A percentile compares a stretch with the other conserved stretches of the same genome.
phyloP scores from a whole-genome alignment of 2,329 filamentous ascomycete genomes.

The Aspergillus pseudoterreus region DNA sequence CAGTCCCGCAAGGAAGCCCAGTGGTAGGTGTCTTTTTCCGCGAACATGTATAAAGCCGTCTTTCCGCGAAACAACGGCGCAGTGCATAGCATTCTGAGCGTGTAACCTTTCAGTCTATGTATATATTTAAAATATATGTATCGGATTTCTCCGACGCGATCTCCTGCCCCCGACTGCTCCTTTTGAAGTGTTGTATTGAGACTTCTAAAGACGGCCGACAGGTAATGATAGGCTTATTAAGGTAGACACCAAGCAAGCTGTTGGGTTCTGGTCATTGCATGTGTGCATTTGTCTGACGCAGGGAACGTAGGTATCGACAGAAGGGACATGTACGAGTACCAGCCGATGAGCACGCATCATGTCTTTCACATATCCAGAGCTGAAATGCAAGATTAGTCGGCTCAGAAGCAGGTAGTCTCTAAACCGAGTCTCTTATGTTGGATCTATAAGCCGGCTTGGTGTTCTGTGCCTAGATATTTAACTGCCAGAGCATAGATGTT shows the following conservation, averaged over 20 bases:
- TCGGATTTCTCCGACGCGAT: not conserved
- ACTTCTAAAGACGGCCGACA: not conserved
- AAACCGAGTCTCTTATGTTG: too few relatives aligned
- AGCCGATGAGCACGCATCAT: too few relatives aligned
- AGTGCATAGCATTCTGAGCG: not conserved
- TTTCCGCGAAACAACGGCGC: not conserved
- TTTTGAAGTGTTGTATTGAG: not conserved
- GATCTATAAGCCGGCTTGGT: too few relatives aligned
- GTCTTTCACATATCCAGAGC: too few relatives aligned
- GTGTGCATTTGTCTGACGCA: too few relatives aligned
- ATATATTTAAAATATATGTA: not conserved
- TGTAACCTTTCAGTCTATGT: slow-evolving; percentile 1
- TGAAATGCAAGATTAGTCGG: too few relatives aligned
- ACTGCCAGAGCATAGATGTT: too few relatives aligned
- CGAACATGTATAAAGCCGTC: not conserved
- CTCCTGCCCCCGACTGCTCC: not conserved
- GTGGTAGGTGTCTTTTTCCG: slow-evolving; percentile 27
- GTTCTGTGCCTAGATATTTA: too few relatives aligned
- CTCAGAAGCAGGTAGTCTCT: too few relatives aligned
- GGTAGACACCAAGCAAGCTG: not conserved
- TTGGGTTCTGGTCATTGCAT: not conserved
- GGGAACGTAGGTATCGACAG: too few relatives aligned
- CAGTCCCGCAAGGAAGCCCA: slow-evolving; percentile 52
- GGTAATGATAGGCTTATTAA: not conserved
- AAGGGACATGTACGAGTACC: too few relatives aligned